Conservation (phyloP, 2,329 filamentous ascomycete genomes). For the Tympanopsis confertula region DNA sequence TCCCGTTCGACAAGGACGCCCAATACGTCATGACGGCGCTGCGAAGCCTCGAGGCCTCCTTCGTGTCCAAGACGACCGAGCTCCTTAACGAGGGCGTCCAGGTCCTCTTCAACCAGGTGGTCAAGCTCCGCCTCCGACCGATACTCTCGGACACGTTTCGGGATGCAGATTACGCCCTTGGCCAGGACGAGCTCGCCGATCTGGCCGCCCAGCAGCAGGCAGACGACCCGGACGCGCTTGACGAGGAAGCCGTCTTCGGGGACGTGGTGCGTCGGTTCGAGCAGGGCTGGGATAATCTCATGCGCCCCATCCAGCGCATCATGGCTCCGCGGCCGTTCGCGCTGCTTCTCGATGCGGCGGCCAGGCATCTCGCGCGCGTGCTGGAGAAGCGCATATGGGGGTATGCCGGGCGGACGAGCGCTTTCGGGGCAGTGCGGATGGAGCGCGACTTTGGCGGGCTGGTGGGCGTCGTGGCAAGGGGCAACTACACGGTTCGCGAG, state of each 20-base stretch:
- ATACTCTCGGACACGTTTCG: constrained; percentile 82
- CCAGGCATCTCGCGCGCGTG: constrained; percentile 62
- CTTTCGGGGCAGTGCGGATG: constrained; percentile 69
- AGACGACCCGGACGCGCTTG: constrained; percentile 28
- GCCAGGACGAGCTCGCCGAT: constrained; percentile 47
- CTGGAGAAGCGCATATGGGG: constrained; percentile 82
- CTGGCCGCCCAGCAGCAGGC: constrained; percentile 40
- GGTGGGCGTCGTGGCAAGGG: constrained; percentile 53
- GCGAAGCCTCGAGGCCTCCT: constrained; percentile 58
- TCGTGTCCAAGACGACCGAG: constrained; percentile 68
- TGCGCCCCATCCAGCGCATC: constrained; percentile 72
- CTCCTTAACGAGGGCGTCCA: constrained; percentile 74
- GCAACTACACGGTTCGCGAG: constrained; percentile 69
- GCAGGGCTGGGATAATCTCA: constrained; percentile 72
- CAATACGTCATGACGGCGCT: constrained; percentile 58
- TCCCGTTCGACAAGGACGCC: constrained; percentile 71
- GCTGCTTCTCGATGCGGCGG: constrained; percentile 62
- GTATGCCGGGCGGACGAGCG: constrained; percentile 68
- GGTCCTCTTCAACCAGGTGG: constrained; percentile 76
- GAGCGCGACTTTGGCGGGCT: constrained; percentile 76
- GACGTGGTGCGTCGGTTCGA: constrained; percentile 74
- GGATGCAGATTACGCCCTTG: constrained; percentile 73
- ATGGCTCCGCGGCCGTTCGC: constrained; percentile 69
- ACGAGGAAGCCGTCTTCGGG: constrained; percentile 43
- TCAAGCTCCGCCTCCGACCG: constrained; percentile 73